Evolutionary conservation across 75 land plant genomes (phyloP).

Genomic region (Picea glauca): DNA sequence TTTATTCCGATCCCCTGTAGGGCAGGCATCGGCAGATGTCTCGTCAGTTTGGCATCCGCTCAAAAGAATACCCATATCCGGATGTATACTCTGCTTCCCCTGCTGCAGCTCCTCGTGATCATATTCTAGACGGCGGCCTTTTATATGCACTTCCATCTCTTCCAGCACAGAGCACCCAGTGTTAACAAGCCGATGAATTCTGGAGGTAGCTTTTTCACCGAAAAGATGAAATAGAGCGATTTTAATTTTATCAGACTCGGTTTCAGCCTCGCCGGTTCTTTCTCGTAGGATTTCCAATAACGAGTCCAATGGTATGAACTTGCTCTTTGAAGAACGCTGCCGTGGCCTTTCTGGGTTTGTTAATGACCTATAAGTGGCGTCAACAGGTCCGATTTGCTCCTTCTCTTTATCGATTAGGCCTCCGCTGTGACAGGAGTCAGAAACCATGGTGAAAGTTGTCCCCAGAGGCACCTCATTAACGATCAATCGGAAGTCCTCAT

Average conservation of each 20-base stretch:
- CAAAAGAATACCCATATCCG: slow-evolving; percentile 69
- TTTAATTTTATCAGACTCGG: slow-evolving; percentile 21
- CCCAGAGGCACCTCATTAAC: slow-evolving; percentile 63
- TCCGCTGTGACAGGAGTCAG: slow-evolving; percentile 89
- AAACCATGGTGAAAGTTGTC: slow-evolving; percentile 64
- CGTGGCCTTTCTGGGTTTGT: too few relatives aligned
- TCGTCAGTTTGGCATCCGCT: slow-evolving; percentile 90
- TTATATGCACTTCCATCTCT: too few relatives aligned
- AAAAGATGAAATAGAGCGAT: slow-evolving; percentile 31
- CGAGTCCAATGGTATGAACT: slow-evolving; percentile 16
- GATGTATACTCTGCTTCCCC: slow-evolving; percentile 11
- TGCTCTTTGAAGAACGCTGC: slow-evolving; percentile 9
- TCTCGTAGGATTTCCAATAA: slow-evolving; percentile 23
- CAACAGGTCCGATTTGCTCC: slow-evolving; percentile 69
- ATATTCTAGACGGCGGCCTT: too few relatives aligned
- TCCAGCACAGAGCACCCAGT: too few relatives aligned
- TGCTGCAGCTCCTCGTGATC: too few relatives aligned
- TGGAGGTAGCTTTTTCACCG: slow-evolving; percentile 33
- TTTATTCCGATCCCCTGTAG: slow-evolving; percentile 32
- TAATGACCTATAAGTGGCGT: too few relatives aligned
- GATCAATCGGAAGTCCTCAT: slow-evolving; percentile 70
- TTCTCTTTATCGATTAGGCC: slow-evolving; percentile 72
- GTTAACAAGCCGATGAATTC: slow-evolving; percentile 12
- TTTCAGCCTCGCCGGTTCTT: slow-evolving; percentile 17
- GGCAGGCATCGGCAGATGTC: slow-evolving; percentile 85